Evolutionary conservation across 306 rosid genomes (phyloP), one percentile per base, ranked within the genome.

Genomic region (Lathyrus tuberosus): DNA sequence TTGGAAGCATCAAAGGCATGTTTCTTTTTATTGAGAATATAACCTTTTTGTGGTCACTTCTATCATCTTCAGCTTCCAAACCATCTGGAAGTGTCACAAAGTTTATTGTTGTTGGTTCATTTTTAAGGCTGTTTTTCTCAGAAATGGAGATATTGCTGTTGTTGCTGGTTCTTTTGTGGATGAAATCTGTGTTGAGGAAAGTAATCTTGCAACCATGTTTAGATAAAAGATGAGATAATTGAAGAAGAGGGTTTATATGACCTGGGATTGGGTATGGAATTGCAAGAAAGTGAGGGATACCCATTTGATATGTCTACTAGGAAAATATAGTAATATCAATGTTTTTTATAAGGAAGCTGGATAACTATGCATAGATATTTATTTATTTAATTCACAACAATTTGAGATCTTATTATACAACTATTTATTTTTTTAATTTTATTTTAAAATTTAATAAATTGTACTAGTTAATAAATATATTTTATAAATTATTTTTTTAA

Each of bases 21-120:
- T 59, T 69, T 8, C 6, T 62, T 9, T 30, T 70, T 2, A 78
- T 14, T 40, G 82, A 72, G 4, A 5, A 20, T 9, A 66, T 1
- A 6, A 72, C 44, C 26, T 61, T 73, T 6, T 2, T 24, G 1
- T 1, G 42, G 12, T 79, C 77, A 33, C 56, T 79, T 72, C 81
- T 70, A 44, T 76, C 79, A 41, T 76, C 78, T 72, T 57, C 72
- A 67, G 70, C 68, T 28, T 33, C 75, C 69, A 85, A 64, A 8
- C 85, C 60, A 71, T 85, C 89, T 62, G 86, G 80, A 47, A 82
- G 70, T 12, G 86, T 57, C 1, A 77, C 83, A 49, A 73, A 80
- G 14, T 57, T 57, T 30, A 85, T 81, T 1, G 33, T 74, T 1
- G 30, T n/a, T 15, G 61, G 20, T 22, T 7, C 69, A 60, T 8